phyloP scores from a whole-genome alignment of 495 filamentous ascomycete genomes.

The Penicillium cinerascens region DNA sequence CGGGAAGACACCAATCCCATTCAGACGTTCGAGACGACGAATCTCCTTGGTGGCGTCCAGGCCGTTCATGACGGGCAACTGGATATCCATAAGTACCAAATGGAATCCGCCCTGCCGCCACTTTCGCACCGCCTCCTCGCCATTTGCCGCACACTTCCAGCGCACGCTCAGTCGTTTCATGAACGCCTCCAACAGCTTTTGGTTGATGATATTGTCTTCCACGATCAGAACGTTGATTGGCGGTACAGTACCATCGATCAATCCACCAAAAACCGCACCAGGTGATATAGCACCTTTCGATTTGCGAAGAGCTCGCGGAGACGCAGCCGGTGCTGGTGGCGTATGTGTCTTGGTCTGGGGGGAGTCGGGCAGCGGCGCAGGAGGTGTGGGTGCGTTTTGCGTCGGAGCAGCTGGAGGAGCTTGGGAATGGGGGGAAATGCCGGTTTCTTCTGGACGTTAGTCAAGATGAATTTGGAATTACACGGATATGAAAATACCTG shows the following conservation, averaged over 20 bases:
- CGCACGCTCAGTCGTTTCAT: slow-evolving; percentile 95
- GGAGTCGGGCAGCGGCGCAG: slow-evolving; percentile 35
- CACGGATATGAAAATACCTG: slow-evolving; percentile 25
- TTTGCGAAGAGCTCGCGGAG: slow-evolving; percentile 37
- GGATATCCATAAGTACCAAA: slow-evolving; percentile 97
- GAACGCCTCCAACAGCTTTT: slow-evolving; percentile 88
- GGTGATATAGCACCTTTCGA: slow-evolving; percentile 44
- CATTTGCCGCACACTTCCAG: slow-evolving; percentile 97
- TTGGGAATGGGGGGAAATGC: slow-evolving; percentile 21
- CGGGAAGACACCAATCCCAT: slow-evolving; percentile 84
- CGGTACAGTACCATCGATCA: slow-evolving; percentile 80
- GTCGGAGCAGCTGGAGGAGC: slow-evolving; percentile 17
- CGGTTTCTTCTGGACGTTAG: slow-evolving; percentile 30
- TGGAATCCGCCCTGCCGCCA: slow-evolving; percentile 96
- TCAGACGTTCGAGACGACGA: slow-evolving; percentile 79
- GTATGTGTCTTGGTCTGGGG: slow-evolving; percentile 36
- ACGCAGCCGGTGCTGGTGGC: slow-evolving; percentile 34
- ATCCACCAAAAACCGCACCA: slow-evolving; percentile 50
- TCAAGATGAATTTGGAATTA: background rate
- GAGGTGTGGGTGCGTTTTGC: slow-evolving; percentile 37
- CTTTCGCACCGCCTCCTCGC: slow-evolving; percentile 85
- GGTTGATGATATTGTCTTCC: slow-evolving; percentile 97
- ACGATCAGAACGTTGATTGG: slow-evolving; percentile 98
- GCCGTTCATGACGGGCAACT: slow-evolving; percentile 95
- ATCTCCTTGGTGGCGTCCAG: slow-evolving; percentile 98